phyloP scores from a whole-genome alignment of 257 asterid genomes.

The Lantana camara region DNA sequence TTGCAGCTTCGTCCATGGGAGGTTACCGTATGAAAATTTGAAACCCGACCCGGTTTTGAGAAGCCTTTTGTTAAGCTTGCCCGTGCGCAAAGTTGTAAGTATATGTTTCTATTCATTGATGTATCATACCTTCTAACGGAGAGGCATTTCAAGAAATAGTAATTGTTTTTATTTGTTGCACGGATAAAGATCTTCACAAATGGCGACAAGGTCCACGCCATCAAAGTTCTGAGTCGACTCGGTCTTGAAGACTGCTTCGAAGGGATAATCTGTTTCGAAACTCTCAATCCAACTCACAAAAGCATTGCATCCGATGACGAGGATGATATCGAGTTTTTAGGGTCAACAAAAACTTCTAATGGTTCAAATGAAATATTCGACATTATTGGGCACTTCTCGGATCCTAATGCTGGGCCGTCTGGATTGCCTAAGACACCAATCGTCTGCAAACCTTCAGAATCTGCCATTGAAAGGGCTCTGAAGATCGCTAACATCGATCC shows the following conservation, averaged over 20 bases:
- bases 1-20: constrained; percentile 84
- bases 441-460: constrained; percentile 83
- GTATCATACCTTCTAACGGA: neutral
- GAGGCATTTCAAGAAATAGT: neutral
- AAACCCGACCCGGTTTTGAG: constrained; percentile 84
- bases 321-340: constrained; percentile 70
- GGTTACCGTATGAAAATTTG: constrained; percentile 84
- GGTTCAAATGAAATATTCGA: constrained; percentile 50
- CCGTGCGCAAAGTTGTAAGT: constrained; percentile 76
- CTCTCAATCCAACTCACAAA: constrained; percentile 75
- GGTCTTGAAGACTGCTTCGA: constrained; percentile 87
- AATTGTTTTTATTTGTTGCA: neutral
- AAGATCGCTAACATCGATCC: constrained; percentile 73
- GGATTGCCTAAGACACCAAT: constrained; percentile 80
- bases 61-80: constrained; percentile 73
- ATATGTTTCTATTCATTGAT: neutral
- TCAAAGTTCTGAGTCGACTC: constrained; percentile 53
- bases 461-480: constrained; percentile 80
- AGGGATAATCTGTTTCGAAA: constrained; percentile 87
- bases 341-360: constrained; percentile 20
- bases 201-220: constrained; percentile 79
- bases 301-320: constrained; percentile 67
- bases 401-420: constrained; percentile 42
- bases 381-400: constrained; percentile 65
- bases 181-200: constrained; percentile 78